A percentile compares a stretch with the other conserved stretches of the same genome.
phyloP scores from a whole-genome alignment of 75 land plant species.

The Selaginella tamariscina region DNA sequence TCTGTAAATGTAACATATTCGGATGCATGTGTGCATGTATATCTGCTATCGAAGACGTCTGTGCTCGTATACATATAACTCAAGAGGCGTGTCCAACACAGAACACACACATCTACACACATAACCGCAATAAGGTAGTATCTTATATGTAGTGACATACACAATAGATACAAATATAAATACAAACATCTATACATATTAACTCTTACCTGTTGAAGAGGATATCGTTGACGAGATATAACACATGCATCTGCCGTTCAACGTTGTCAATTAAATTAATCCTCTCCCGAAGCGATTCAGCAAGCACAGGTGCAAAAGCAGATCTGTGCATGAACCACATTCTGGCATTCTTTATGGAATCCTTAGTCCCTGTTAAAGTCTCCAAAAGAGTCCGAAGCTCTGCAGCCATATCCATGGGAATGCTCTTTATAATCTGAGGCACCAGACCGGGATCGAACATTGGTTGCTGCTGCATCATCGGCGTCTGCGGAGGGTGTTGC shows the following conservation, averaged over 20 bases:
- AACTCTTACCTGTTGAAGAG: conserved; percentile 72
- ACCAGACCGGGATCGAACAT: conserved; percentile 22
- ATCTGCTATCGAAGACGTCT: no score
- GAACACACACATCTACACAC: no score
- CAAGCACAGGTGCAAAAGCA: conserved; percentile 71
- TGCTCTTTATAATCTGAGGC: conserved; percentile 11
- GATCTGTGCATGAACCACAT: conserved; percentile 96
- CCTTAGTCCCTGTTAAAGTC: conserved; percentile 69
- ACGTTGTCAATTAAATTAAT: conserved; percentile 46
- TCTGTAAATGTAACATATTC: no score
- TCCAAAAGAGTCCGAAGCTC: conserved; percentile 58
- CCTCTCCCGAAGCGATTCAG: conserved; percentile 76
- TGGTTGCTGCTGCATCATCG: conserved; percentile 14
- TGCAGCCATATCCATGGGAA: conserved; percentile 60
- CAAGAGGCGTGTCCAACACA: no score
- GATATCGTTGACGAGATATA: conserved; percentile 90
- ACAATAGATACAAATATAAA: no score
- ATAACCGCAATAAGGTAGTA: no score
- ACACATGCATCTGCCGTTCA: conserved; percentile 70
- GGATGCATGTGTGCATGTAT: no score
- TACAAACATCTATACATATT: no score
- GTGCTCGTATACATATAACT: no score
- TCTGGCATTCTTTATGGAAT: conserved; percentile 89
- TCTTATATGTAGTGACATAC: no score
- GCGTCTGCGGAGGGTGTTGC: conserved; percentile 31